These are phyloP conservation scores for Diospyros lotus DNA, from an alignment of 148 eudicot species.

Conservation along the genomic window DNA sequence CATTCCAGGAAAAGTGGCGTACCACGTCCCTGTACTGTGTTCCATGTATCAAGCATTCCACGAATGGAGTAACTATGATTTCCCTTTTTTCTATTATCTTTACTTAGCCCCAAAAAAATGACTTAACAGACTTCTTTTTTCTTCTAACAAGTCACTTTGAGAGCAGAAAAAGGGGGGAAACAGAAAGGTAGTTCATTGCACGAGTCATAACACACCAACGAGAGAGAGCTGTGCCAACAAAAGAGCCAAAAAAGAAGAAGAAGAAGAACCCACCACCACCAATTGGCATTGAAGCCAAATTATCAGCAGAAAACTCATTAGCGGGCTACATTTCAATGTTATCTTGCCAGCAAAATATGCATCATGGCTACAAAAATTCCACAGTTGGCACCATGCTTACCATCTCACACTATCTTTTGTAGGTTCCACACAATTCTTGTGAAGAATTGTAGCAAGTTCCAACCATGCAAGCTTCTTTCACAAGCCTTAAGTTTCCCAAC, in stretches of 20 bases:
- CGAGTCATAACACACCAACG: neutral
- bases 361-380: no score
- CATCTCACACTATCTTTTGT: neutral
- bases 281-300: neutral
- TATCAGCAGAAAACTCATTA: neutral
- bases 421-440: neutral
- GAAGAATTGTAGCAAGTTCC: neutral
- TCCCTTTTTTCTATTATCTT: no score
- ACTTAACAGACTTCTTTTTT: no score
- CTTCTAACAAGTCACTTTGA: no score
- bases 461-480: neutral
- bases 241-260: no score
- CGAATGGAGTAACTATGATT: no score
- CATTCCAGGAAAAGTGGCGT: no score
- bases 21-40: no score
- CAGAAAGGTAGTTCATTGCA: neutral
- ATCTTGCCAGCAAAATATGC: neutral
- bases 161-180: no score
- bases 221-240: no score
- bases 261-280: neutral
- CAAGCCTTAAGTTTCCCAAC: neutral
- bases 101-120: no score
- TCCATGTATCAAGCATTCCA: no score
- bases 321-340: neutral
- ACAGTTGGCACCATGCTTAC: neutral